Base-by-base conservation (phyloP, 805 yeast species). In the Myxozyma sirexii region DNA sequence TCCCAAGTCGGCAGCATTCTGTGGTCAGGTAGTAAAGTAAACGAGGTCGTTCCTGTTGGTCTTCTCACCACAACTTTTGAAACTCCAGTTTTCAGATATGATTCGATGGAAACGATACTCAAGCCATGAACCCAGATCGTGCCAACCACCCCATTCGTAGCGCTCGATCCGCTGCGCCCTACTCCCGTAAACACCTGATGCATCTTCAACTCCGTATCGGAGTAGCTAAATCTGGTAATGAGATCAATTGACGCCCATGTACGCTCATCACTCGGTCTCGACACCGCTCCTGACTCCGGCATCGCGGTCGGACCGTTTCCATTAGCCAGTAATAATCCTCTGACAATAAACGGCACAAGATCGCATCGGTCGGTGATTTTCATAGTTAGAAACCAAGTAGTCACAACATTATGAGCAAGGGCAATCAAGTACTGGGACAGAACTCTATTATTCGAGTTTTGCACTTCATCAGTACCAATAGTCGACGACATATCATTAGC, bases 331-430 rank as follows among this genome's bases (percentile, higher is more conserved):
- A 82, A 73, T 55, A 90, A 70, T 62, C 83, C 84, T 57, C 82
- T 80, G 39, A 84, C 78, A 12, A 90, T 78, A 67, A 83, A 90
- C 1, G 89, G 80, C 0, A 87, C 82, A 38, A 89, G 67, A 38
- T 79, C 77, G 51, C 79, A 79, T 44, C 96, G 77, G 50, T 84
- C 85, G n/a, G 73, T 74, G 60, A 85, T 60, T 17, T 79, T 78
- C 70, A 90, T 80, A 57, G 85, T 82, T 66, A 89, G 73, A 64
- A 85, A 89, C 92, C 96, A 88, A 44, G 80, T 79, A 1, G 86
- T 76, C 26, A 90, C 82, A 2, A 88, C 87, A 49, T 79, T 80
- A 69, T 86, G 88, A 0, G 96, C 87, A 48, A 87, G 74, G 0
- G 84, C 76, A 26, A 82, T 74, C 29, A 86, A 75, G 69, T 88